These are phyloP conservation scores for Physcomitrellopsis africana DNA, from an alignment of 225 moss, liverwort and hornwort species.

Conservation along the genomic window DNA sequence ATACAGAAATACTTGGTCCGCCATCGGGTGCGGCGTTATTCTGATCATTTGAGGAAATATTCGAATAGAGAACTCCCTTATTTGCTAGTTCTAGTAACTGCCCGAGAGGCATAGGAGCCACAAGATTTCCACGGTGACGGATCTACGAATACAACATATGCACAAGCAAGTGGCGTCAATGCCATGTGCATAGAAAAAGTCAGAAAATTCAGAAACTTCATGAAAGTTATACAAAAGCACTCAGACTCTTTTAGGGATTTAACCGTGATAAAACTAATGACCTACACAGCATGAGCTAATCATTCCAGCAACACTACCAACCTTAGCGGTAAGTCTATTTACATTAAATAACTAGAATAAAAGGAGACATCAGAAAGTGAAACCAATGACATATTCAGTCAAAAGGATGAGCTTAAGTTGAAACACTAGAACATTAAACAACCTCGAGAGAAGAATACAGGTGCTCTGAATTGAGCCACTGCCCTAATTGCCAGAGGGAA, in stretches of 20 bases:
- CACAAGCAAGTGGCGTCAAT: neutral
- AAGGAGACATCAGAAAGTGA: constrained; percentile 13
- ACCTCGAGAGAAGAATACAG: constrained; percentile 55
- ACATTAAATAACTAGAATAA: constrained; percentile 22
- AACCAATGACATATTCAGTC: constrained; percentile 11
- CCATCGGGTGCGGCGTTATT: constrained; percentile 21
- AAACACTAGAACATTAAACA: constrained; percentile 1
- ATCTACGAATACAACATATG: constrained; percentile 32
- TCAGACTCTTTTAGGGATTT: no score
- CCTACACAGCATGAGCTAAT: constrained; percentile 15
- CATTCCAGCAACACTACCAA: constrained; percentile 19
- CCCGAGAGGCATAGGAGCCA: constrained; percentile 45
- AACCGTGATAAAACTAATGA: constrained; percentile 11
- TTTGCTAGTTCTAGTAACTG: constrained; percentile 46
- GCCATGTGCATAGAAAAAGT: constrained; percentile 6
- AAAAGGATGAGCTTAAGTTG: constrained; percentile 24
- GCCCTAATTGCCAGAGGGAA: constrained; percentile 53
- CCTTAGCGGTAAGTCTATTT: neutral
- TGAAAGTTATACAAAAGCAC: constrained; percentile 23
- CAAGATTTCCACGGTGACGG: constrained; percentile 36
- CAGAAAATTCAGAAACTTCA: constrained; percentile 6
- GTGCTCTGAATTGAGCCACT: constrained; percentile 49
- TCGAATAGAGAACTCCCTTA: constrained; percentile 35
- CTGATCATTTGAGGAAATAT: constrained; percentile 13
- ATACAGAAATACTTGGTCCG: constrained; percentile 12